These are phyloP conservation scores for Chaetomium sp. DNA, from an alignment of 2,329 filamentous ascomycete species.

Conservation along the genomic window DNA sequence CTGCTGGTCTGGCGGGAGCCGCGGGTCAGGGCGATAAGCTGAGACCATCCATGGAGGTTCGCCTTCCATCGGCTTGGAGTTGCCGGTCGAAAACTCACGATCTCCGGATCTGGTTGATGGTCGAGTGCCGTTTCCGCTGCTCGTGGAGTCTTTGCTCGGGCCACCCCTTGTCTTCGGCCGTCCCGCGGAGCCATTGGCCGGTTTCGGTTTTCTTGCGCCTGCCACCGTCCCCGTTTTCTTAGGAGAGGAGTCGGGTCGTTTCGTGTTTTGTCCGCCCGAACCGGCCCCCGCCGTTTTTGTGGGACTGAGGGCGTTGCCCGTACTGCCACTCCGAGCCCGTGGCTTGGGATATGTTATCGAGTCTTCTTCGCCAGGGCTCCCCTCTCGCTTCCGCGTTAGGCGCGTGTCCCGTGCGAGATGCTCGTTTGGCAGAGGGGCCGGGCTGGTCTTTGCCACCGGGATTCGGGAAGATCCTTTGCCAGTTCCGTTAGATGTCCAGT, in stretches of 20 bases:
- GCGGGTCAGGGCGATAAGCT: constrained; percentile 92
- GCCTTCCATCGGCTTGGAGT: constrained; percentile 71
- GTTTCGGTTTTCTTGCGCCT: constrained; percentile 40
- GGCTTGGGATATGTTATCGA: constrained; percentile 53
- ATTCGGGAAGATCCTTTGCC: constrained; percentile 70
- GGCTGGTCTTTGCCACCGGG: constrained; percentile 75
- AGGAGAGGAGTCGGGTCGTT: constrained; percentile 47
- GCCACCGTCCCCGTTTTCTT: constrained; percentile 39
- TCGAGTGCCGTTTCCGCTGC: constrained; percentile 42
- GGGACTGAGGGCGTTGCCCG: constrained; percentile 42
- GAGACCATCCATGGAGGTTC: constrained; percentile 93
- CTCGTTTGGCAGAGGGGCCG: constrained; percentile 64
- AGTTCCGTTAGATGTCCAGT: constrained; percentile 45
- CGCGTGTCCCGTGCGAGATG: constrained; percentile 69
- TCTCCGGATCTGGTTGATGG: constrained; percentile 59
- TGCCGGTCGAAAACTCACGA: constrained; percentile 40
- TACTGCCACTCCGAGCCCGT: constrained; percentile 64
- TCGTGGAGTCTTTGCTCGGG: constrained; percentile 41
- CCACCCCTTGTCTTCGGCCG: constrained; percentile 59
- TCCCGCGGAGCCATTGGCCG: constrained; percentile 32
- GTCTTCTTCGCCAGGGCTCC: constrained; percentile 47
- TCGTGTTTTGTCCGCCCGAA: constrained; percentile 21
- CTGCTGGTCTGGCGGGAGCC: constrained; percentile 89
- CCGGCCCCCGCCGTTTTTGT: constrained; percentile 35
- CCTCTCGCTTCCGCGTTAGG: constrained; percentile 54